phyloP scores from a whole-genome alignment of 345 rosid genomes.

The Salix brachista region DNA sequence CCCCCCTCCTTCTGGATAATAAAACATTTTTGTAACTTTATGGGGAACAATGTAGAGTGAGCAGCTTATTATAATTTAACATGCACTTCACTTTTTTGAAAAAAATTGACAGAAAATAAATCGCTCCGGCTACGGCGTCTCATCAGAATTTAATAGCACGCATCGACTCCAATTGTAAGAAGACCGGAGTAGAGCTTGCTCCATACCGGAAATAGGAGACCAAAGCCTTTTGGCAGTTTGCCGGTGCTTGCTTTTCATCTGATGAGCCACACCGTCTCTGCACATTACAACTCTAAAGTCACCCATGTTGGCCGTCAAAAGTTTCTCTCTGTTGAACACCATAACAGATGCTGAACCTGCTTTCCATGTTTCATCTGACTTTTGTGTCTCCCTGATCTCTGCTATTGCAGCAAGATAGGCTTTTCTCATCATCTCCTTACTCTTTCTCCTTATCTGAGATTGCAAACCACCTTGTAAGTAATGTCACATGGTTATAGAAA shows the following conservation, averaged over 20 bases:
- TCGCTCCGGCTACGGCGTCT: not conserved
- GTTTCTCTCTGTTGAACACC: constrained; percentile 67
- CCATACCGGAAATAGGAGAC: constrained; percentile 45
- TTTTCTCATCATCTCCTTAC: constrained; percentile 51
- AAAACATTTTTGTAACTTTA: not conserved
- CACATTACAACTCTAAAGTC: constrained; percentile 55
- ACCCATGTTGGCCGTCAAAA: constrained; percentile 58
- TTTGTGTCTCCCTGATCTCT: constrained; percentile 31
- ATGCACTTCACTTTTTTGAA: not conserved
- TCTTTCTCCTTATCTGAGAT: constrained; percentile 45
- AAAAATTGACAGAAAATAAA: no score
- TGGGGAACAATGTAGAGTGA: not conserved
- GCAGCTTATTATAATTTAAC: not conserved
- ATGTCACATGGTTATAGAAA: not conserved
- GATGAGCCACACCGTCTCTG: constrained; percentile 60
- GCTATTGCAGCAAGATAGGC: constrained; percentile 55
- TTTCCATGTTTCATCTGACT: constrained; percentile 29
- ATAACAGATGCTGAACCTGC: constrained; percentile 51
- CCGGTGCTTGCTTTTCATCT: constrained; percentile 31
- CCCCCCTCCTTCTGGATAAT: not conserved
- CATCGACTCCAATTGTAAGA: not conserved
- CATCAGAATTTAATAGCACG: not conserved
- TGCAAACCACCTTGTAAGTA: constrained; percentile 17
- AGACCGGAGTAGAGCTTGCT: not conserved
- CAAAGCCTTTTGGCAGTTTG: constrained; percentile 37